phyloP scores from a whole-genome alignment of 768 basidiomycete species.

The Plicaturopsis crispa region DNA sequence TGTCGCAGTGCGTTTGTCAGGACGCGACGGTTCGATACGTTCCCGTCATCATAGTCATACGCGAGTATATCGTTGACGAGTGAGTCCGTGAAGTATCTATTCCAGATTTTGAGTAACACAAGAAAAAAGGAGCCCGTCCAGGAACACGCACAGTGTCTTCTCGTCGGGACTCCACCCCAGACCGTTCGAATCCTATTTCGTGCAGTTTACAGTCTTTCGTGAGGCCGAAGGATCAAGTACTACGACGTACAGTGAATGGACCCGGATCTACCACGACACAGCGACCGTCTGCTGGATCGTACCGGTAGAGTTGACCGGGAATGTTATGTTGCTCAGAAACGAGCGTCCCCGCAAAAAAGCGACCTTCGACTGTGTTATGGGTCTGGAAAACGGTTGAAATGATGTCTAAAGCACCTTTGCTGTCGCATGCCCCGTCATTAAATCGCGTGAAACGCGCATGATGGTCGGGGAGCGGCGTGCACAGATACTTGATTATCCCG shows the following conservation, averaged over 20 bases:
- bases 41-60: constrained; percentile 48
- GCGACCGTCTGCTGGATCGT: constrained; percentile 40
- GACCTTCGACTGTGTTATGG: no score
- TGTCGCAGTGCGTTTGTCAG: constrained; percentile 50
- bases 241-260: constrained; percentile 53
- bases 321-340: constrained; percentile 34
- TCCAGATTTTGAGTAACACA: no score
- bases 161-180: constrained; percentile 58
- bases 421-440: constrained; percentile 68
- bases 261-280: constrained; percentile 51
- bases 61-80: constrained; percentile 57
- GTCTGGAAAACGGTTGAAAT: no score
- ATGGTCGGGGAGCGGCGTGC: constrained; percentile 38
- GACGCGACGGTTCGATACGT: constrained; percentile 45
- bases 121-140: no score
- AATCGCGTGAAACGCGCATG: constrained; percentile 44
- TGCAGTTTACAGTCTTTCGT: no score
- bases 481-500: constrained; percentile 39
- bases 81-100: constrained; percentile 70
- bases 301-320: constrained; percentile 51
- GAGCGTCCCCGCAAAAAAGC: constrained; percentile 63
- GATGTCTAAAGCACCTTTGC: no score
- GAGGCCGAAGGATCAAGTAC: no score
- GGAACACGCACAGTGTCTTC: constrained; percentile 54
- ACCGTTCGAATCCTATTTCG: constrained; percentile 57